Conservation (phyloP, 306 rosid species). For the Malus sylvestris region DNA sequence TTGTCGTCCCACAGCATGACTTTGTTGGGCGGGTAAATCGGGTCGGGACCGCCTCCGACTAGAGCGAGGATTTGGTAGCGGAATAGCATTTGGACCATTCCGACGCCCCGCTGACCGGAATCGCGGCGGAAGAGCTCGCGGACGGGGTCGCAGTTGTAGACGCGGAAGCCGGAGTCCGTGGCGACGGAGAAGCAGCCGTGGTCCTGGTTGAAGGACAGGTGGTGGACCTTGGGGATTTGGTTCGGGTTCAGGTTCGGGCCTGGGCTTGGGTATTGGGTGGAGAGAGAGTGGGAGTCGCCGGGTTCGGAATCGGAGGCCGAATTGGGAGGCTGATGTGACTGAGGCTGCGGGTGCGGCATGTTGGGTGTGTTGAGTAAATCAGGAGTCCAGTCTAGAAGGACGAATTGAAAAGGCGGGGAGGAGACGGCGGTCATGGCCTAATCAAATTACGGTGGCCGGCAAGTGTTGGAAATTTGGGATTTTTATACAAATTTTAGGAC, state of each 20-base stretch:
- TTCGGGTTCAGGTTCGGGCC: background rate
- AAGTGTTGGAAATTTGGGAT: background rate
- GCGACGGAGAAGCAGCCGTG: conserved; percentile 61
- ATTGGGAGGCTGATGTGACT: conserved; percentile 11
- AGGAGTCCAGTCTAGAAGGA: background rate
- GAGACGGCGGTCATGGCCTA: background rate
- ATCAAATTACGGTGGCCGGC: background rate
- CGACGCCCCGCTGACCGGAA: conserved; percentile 48
- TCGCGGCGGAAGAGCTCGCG: conserved; percentile 65
- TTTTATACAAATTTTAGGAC: background rate
- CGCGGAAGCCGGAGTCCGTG: conserved; percentile 61
- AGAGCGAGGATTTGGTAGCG: conserved; percentile 58
- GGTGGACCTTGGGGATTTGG: conserved; percentile 32
- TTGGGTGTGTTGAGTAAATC: background rate
- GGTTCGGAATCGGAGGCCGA: conserved; percentile 25
- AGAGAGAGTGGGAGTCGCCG: background rate
- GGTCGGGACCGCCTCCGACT: conserved; percentile 63
- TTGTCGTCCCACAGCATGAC: conserved; percentile 86
- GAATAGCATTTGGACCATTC: conserved; percentile 57
- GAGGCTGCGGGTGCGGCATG: conserved; percentile 31
- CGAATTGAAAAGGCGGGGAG: background rate
- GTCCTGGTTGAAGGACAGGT: conserved; percentile 69
- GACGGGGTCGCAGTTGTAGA: conserved; percentile 75
- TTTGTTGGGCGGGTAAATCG: conserved; percentile 49
- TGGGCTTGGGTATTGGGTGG: conserved; percentile 4